Base-by-base conservation (phyloP, 2,329 filamentous ascomycete genomes). In the Polytolypa hystricis region DNA sequence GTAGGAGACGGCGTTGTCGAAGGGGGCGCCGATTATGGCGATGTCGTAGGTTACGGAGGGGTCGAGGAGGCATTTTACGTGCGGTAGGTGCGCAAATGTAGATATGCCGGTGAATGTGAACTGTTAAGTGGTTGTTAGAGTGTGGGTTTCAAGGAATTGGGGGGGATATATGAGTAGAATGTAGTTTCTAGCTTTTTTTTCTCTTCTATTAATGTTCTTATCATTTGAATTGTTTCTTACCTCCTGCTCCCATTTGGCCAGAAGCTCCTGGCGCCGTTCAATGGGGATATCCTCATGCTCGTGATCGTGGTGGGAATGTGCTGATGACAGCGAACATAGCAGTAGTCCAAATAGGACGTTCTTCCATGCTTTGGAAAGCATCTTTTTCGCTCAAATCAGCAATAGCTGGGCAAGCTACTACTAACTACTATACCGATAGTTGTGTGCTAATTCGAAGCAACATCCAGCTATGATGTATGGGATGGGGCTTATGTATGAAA, bases 31-130 rank as follows among this genome's bases (percentile, higher is more conserved):
- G 39, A 85, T 67, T 39, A 85, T 73, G 40, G 71, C 81, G 48
- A 85, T 81, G 53, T 85, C 81, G 50, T 74, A 84, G 10, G 61
- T 60, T 51, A 74, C 71, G 17, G 69, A 62, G 1, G 78, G 78
- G 31, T 71, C 71, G n/a, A 75, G 74, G 23, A 85, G 66, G 48
- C 81, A 85, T 52, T 78, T 81, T 44, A 73, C 67, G 45, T 84
- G 67, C 47, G 74, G 68, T 19, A 84, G 66, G 50, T 84, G 81
- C 26, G 79, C 81, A 57, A 84, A 86, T 23, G 77, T 77, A 36
- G 77, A 77, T 44, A 91, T 82, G 41, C 84, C 84, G 18, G 73
- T 71, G 56, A 84, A 91, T 1, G 67, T 69, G 74, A 74, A 74
- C 70, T 73, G 34, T 4, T 28, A 38, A 23, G 10, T 5, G n/a